Conservation (phyloP, 2,329 filamentous ascomycete genomes). For the Claviceps purpurea region DNA sequence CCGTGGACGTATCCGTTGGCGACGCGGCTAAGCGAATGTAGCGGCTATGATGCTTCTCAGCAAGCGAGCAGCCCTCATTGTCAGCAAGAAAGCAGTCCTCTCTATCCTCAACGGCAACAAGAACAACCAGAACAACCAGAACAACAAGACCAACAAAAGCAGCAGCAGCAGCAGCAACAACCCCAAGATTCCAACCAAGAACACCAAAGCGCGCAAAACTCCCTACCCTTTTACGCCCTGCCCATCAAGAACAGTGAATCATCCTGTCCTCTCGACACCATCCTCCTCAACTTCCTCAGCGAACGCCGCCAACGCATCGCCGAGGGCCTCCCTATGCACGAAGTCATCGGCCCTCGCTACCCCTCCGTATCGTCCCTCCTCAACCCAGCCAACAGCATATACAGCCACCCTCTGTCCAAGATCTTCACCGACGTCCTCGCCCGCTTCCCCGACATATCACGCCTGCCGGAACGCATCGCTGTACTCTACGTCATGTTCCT, state of each 20-base stretch:
- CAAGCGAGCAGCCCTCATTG: neutral
- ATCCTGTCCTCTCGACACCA: constrained; percentile 63
- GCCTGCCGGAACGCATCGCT: constrained; percentile 70
- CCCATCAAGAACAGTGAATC: constrained; percentile 48
- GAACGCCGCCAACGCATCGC: constrained; percentile 53
- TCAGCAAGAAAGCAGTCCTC: neutral
- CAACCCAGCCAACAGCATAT: constrained; percentile 49
- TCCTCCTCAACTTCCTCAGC: constrained; percentile 69
- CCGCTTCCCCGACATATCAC: constrained; percentile 68
- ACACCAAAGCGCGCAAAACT: constrained; percentile 1
- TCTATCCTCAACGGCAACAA: too few species aligned
- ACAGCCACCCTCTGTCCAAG: constrained; percentile 66
- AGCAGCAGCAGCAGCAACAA: too few species aligned
- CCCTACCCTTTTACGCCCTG: constrained; percentile 11
- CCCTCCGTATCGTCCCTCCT: constrained; percentile 68
- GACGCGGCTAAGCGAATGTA: neutral
- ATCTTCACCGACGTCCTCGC: constrained; percentile 74
- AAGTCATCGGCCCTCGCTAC: constrained; percentile 63
- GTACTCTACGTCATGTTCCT: constrained; percentile 80
- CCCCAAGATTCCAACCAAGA: neutral
- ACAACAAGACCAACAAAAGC: too few species aligned
- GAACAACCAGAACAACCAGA: too few species aligned
- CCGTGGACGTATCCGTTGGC: neutral
- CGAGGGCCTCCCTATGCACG: constrained; percentile 48
- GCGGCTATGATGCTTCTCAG: neutral